Conservation (phyloP, 148 eudicot species). For the Salicornia ramosissima region DNA sequence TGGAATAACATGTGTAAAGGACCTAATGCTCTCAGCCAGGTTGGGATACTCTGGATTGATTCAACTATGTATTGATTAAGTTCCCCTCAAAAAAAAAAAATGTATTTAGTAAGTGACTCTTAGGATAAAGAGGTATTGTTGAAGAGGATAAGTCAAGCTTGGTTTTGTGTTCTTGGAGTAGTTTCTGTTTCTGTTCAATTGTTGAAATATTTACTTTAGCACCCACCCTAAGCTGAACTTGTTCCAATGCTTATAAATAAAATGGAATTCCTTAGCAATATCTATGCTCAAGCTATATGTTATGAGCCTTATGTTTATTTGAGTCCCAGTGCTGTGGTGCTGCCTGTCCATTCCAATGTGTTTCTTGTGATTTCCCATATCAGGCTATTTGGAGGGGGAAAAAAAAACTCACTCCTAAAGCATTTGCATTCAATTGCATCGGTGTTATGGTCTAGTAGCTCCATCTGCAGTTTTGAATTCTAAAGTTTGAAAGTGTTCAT, state of each 20-base stretch:
- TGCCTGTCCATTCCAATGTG: background rate
- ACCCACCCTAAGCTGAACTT: background rate
- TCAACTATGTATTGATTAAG: background rate
- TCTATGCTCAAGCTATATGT: conserved; percentile 12
- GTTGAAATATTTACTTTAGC: background rate
- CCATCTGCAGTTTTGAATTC: background rate
- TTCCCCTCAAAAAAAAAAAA: no score
- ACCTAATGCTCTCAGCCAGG: background rate
- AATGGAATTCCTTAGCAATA: background rate
- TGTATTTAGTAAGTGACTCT: background rate
- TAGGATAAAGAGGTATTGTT: background rate
- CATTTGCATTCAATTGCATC: background rate
- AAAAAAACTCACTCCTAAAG: background rate
- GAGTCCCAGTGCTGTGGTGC: background rate
- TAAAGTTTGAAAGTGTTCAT: background rate
- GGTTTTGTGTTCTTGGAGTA: background rate
- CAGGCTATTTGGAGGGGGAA: conserved; percentile 7
- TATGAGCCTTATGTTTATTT: no score
- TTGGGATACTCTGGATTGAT: background rate
- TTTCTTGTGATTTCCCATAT: background rate
- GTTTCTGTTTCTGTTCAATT: background rate
- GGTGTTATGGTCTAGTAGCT: background rate
- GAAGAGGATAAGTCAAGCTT: background rate
- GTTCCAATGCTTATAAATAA: background rate
- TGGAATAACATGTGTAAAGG: background rate